Conservation (phyloP, 129 eudicot genomes). For the Ambrosia artemisiifolia region DNA sequence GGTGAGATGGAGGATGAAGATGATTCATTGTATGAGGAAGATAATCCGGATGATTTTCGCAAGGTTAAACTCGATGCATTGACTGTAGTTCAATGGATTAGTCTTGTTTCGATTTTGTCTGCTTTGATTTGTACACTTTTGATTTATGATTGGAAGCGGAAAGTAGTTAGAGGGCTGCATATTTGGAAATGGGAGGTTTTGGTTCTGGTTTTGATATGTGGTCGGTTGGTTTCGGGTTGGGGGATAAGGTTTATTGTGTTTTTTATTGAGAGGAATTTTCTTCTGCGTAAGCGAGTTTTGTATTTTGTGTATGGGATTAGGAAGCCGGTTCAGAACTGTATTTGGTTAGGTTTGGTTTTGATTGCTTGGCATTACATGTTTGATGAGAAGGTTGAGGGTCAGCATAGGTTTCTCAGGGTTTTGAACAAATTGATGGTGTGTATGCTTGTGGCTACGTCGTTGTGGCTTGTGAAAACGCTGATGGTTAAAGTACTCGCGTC, state of each 20-base stretch:
- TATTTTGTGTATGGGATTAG: constrained; percentile 77
- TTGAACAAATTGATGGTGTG: constrained; percentile 64
- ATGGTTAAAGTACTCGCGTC: constrained; percentile 88
- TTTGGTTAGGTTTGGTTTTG: constrained; percentile 76
- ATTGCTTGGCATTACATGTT: constrained; percentile 77
- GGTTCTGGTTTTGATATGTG: constrained; percentile 75
- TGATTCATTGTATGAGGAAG: constrained; percentile 58
- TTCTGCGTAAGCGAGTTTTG: constrained; percentile 60
- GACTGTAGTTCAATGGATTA: constrained; percentile 50
- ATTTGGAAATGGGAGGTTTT: constrained; percentile 89
- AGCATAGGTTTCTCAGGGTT: constrained; percentile 38
- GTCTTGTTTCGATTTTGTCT: constrained; percentile 43
- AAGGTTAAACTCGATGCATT: constrained; percentile 42
- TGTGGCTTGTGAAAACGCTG: constrained; percentile 76
- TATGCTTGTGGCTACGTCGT: constrained; percentile 51
- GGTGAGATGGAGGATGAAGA: constrained; percentile 62
- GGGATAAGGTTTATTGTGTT: constrained; percentile 55
- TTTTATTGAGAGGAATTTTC: constrained; percentile 67
- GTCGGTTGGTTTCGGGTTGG: constrained; percentile 85
- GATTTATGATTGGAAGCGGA: constrained; percentile 38
- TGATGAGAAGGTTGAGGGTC: constrained; percentile 50
- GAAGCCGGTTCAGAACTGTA: constrained; percentile 66
- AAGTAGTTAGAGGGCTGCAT: constrained; percentile 43
- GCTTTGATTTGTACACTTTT: constrained; percentile 44
- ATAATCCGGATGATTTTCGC: constrained; percentile 59